phyloP scores from a whole-genome alignment of 1,284 basidiomycete genomes.

The Fistulinella cinereoalba region DNA sequence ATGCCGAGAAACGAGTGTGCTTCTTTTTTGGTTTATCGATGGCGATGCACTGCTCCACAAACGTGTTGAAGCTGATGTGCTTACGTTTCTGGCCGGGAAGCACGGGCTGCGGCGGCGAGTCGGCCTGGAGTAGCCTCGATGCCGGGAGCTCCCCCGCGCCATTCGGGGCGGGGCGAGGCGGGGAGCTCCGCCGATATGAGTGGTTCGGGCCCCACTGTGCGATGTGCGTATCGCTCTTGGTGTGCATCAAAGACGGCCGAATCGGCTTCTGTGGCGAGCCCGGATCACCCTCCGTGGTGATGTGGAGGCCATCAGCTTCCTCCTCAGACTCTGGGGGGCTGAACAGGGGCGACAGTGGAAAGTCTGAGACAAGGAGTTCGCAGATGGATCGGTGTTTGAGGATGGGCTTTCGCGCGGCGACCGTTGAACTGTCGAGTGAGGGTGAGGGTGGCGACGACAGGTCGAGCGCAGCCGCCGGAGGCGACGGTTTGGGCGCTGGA shows the following conservation, averaged over 20 bases:
- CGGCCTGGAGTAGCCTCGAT: constrained; percentile 20
- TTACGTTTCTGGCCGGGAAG: constrained; percentile 54
- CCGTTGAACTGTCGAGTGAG: constrained; percentile 30
- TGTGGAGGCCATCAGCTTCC: constrained; percentile 23
- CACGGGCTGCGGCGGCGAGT: constrained; percentile 16
- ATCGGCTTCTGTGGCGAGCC: constrained; percentile 7
- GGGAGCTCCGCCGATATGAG: constrained; percentile 61
- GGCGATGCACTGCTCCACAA: constrained; percentile 97
- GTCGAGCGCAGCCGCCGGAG: constrained; percentile 34
- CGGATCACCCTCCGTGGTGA: constrained; percentile 19
- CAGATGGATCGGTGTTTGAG: constrained; percentile 94
- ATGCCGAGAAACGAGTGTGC: constrained; percentile 5
- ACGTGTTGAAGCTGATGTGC: constrained; percentile 98
- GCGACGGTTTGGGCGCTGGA: constrained; percentile 37
- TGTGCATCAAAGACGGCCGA: constrained; percentile 66
- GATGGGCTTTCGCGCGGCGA: constrained; percentile 75
- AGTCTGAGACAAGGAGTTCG: constrained; percentile 76
- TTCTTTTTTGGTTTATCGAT: constrained; percentile 66
- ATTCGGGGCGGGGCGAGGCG: constrained; percentile 54
- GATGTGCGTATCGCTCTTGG: constrained; percentile 83
- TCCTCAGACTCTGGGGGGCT: constrained; percentile 42
- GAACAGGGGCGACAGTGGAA: constrained; percentile 60
- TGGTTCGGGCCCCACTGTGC: constrained; percentile 49
- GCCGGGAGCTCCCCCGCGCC: constrained; percentile 15
- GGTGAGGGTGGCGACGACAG: constrained; percentile 35